These are phyloP conservation scores for Carex arenaria DNA, from an alignment of 202 grass and related monocot species.

Conservation along the genomic window DNA sequence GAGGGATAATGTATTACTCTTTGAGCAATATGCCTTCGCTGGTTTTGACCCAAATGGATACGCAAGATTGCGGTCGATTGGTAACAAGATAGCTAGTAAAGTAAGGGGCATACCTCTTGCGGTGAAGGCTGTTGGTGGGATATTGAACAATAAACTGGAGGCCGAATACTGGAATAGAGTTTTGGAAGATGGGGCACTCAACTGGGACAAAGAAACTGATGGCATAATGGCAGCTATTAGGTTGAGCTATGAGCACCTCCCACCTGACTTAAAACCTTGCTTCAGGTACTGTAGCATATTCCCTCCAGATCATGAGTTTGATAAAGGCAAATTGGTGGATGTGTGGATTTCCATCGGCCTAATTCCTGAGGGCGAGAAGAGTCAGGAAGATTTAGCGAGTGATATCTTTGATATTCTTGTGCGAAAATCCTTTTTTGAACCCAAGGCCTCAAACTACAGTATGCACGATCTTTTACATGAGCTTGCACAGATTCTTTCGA, in stretches of 20 bases:
- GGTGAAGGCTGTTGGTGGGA: conserved; percentile 1
- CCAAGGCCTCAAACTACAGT: neutral
- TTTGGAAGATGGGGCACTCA: neutral
- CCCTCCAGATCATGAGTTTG: conserved; percentile 27
- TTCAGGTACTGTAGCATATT: conserved; percentile 44
- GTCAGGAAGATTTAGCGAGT: conserved; percentile 21
- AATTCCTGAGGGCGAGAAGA: conserved; percentile 8
- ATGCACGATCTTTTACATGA: conserved; percentile 32
- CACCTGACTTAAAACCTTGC: conserved; percentile 18
- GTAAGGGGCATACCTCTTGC: conserved; percentile 16
- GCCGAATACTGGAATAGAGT: neutral
- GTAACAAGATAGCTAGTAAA: conserved; percentile 4
- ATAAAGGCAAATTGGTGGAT: conserved; percentile 10
- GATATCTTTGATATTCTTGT: conserved; percentile 23
- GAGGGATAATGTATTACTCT: neutral
- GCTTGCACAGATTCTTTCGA: conserved; percentile 25
- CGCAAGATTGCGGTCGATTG: neutral
- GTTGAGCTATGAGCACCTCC: conserved; percentile 35
- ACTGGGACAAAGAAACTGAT: conserved; percentile 29
- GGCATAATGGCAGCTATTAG: conserved; percentile 23
- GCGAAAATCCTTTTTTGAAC: conserved; percentile 34
- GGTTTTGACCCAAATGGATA: neutral
- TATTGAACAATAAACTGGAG: neutral
- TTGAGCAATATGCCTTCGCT: conserved; percentile 14
- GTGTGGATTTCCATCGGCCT: conserved; percentile 37